Percentiles rank a stretch among this genome's conserved stretches.
Evolutionary conservation across 768 basidiomycete species (phyloP).

Genomic region (Chiua virens): DNA sequence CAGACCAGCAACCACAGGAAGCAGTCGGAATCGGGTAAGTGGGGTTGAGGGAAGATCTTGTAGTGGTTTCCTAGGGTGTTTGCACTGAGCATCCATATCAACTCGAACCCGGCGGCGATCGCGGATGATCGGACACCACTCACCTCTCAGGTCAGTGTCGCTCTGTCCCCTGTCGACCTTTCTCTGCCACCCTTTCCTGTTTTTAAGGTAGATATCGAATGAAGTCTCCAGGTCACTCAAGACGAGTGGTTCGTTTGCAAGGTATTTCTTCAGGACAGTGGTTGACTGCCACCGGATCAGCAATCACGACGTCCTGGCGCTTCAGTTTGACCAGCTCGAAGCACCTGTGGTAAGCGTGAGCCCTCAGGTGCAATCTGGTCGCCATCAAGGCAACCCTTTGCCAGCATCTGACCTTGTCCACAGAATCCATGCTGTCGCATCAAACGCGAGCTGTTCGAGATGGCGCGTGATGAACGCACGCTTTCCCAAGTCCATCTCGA

Average conservation of each 20-base stretch:
- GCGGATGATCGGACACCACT: constrained; percentile 8
- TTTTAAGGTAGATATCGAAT: constrained; percentile 21
- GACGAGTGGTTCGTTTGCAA: background rate
- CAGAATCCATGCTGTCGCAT: no score
- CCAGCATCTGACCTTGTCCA: no score
- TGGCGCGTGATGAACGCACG: no score
- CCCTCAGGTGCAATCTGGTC: no score
- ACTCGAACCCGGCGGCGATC: no score
- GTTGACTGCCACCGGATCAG: background rate
- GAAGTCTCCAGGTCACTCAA: constrained; percentile 8
- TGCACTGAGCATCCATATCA: no score
- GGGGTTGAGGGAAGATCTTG: constrained; percentile 35
- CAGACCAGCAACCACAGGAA: constrained; percentile 28
- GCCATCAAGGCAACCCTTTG: no score
- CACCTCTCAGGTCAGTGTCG: constrained; percentile 22
- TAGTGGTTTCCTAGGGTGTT: constrained; percentile 36
- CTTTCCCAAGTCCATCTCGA: no score
- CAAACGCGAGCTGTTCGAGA: no score
- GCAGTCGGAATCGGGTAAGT: constrained; percentile 31
- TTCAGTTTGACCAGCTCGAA: constrained; percentile 31
- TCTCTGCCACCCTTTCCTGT: constrained; percentile 27
- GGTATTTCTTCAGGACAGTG: constrained; percentile 1
- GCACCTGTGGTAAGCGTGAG: constrained; percentile 27
- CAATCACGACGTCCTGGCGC: constrained; percentile 14
- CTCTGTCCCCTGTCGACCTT: constrained; percentile 4